These are phyloP conservation scores for Aegilops umbellulata DNA, from an alignment of 176 grass and related monocot species.

Conservation along the genomic window DNA sequence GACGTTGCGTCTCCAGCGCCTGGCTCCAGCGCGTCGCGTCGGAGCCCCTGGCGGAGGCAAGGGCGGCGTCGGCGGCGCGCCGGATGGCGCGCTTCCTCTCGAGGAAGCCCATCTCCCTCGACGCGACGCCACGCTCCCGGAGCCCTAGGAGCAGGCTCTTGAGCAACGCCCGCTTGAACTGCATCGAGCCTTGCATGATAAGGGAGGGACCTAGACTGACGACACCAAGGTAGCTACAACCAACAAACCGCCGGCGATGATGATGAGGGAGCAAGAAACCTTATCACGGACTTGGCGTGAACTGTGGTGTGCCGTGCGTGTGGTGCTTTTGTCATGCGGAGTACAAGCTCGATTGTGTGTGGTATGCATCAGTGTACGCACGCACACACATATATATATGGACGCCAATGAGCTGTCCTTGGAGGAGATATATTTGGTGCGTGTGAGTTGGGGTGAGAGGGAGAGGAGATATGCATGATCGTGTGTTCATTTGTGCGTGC, in stretches of 20 bases:
- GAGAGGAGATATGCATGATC: background rate
- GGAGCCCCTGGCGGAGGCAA: slow-evolving; percentile 42
- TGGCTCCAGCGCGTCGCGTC: slow-evolving; percentile 41
- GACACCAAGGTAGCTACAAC: background rate
- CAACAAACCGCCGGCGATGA: background rate
- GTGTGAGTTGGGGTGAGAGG: background rate
- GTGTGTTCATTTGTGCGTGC: background rate
- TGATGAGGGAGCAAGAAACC: background rate
- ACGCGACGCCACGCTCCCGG: slow-evolving; percentile 19
- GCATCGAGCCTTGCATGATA: slow-evolving; percentile 37
- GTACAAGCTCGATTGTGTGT: too few relatives aligned
- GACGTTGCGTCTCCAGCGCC: background rate
- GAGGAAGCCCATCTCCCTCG: slow-evolving; percentile 39
- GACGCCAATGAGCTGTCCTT: background rate
- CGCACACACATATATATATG: background rate
- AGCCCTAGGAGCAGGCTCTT: slow-evolving; percentile 54
- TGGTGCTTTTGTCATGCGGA: background rate
- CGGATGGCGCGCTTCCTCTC: slow-evolving; percentile 52
- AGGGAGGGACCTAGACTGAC: background rate
- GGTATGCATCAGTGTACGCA: background rate
- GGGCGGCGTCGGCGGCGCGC: slow-evolving; percentile 54
- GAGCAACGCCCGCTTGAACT: slow-evolving; percentile 54
- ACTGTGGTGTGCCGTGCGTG: background rate
- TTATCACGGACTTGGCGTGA: background rate
- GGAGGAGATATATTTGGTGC: background rate